Percentiles rank a stretch among this genome's conserved stretches.
These are phyloP conservation scores for Allomyces macrogynus DNA, from an alignment of 192 early-diverging fungal species.

Conservation along the genomic window DNA sequence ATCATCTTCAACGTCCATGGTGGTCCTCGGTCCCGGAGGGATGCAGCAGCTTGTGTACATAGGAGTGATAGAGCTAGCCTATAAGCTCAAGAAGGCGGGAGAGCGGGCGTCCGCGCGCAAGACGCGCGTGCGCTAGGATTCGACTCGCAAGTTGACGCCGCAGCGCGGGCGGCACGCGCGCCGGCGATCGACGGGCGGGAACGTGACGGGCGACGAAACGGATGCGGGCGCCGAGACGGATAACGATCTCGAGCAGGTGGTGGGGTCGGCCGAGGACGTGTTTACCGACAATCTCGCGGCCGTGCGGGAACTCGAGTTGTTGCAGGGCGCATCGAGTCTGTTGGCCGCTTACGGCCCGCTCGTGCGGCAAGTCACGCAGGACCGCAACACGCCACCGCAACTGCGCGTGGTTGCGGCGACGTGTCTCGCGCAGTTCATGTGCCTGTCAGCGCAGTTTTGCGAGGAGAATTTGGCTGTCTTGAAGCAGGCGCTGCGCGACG, in stretches of 20 bases:
- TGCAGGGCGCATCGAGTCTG: conserved; percentile 58
- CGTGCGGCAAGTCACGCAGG: conserved; percentile 36
- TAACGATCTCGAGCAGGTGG: conserved; percentile 84
- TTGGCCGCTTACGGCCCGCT: conserved; percentile 67
- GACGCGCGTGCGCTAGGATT: background rate
- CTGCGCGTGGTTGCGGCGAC: background rate
- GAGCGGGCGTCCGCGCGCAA: background rate
- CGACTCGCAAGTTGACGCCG: conserved; percentile 15
- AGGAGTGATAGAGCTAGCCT: conserved; percentile 73
- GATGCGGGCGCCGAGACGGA: conserved; percentile 17
- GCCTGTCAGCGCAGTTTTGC: conserved; percentile 84
- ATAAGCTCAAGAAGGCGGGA: conserved; percentile 27
- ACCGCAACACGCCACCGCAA: background rate
- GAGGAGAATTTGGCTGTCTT: conserved; percentile 76
- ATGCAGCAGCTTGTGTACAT: no score
- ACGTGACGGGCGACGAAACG: no score
- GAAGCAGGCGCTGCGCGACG: conserved; percentile 70
- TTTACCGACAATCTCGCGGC: conserved; percentile 68
- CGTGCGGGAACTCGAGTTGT: conserved; percentile 79
- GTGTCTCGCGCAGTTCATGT: conserved; percentile 73
- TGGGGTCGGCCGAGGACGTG: conserved; percentile 86
- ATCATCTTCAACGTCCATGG: no score
- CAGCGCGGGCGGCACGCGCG: conserved; percentile 7
- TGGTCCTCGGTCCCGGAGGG: no score
- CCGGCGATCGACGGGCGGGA: conserved; percentile 2